Conservation (phyloP, 345 rosid genomes). For the Punica granatum region DNA sequence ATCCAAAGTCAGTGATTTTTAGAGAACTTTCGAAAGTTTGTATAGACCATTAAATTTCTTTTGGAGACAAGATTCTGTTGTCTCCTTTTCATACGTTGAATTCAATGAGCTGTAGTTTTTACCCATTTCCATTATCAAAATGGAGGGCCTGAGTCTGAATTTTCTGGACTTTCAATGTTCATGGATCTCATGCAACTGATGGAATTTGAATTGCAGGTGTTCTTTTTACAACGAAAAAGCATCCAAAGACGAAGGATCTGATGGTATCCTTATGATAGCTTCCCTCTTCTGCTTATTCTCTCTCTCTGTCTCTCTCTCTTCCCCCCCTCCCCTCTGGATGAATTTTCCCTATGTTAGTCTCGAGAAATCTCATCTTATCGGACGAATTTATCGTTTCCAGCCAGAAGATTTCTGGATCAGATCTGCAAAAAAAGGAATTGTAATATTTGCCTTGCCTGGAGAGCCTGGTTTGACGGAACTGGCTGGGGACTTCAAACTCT, state of each 20-base stretch:
- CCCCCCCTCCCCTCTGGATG: neutral
- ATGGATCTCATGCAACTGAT: neutral
- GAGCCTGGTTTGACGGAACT: slow-evolving; percentile 86
- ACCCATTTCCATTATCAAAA: neutral
- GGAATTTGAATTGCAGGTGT: slow-evolving; percentile 35
- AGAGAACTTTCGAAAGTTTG: no score
- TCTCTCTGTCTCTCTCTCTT: neutral
- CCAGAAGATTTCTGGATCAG: slow-evolving; percentile 95
- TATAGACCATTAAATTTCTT: no score
- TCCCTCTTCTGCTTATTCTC: neutral
- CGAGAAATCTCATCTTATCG: neutral
- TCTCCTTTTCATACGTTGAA: no score
- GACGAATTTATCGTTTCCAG: slow-evolving; percentile 22
- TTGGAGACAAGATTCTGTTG: no score
- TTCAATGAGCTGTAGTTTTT: neutral
- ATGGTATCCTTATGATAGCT: slow-evolving; percentile 30
- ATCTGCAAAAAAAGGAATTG: slow-evolving; percentile 77
- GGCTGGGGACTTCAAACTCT: slow-evolving; percentile 79
- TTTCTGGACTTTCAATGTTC: neutral
- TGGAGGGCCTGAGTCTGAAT: neutral
- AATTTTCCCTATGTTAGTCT: neutral
- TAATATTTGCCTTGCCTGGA: slow-evolving; percentile 90
- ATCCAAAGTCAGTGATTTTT: no score
- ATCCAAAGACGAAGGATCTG: slow-evolving; percentile 75
- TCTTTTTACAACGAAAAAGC: slow-evolving; percentile 71